A percentile compares a stretch with the other conserved stretches of the same genome.
Evolutionary conservation across 2,329 filamentous ascomycete genomes (phyloP).

Genomic region (Chaetomiaceae sp.): DNA sequence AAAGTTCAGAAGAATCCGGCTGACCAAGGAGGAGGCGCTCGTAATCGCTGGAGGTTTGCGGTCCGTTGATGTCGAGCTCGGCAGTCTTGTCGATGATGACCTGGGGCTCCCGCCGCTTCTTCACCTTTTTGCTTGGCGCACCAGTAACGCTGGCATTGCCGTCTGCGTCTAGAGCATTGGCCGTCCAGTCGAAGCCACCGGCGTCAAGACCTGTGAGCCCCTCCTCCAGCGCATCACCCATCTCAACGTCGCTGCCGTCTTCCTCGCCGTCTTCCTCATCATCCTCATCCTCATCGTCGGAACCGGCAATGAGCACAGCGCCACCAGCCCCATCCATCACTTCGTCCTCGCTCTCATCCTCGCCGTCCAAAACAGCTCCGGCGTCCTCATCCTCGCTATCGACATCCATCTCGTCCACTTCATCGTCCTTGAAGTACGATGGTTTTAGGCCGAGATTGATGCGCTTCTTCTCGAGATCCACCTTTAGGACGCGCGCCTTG

Average conservation of each 20-base stretch:
- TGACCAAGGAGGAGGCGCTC: slow-evolving; percentile 89
- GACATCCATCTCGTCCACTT: slow-evolving; percentile 42
- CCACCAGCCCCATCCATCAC: slow-evolving; percentile 41
- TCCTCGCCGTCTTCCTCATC: slow-evolving; percentile 30
- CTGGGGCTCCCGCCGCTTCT: slow-evolving; percentile 69
- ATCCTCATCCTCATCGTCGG: slow-evolving; percentile 33
- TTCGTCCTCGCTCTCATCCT: slow-evolving; percentile 31
- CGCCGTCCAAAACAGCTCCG: slow-evolving; percentile 41
- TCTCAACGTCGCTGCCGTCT: slow-evolving; percentile 41
- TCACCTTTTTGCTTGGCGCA: slow-evolving; percentile 53
- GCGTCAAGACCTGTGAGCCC: slow-evolving; percentile 57
- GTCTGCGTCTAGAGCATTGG: slow-evolving; percentile 56
- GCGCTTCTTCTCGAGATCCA: slow-evolving; percentile 69
- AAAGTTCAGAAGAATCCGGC: slow-evolving; percentile 87
- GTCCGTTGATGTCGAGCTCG: slow-evolving; percentile 83
- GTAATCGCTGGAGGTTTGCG: slow-evolving; percentile 86
- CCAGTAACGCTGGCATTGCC: slow-evolving; percentile 47
- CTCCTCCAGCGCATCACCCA: slow-evolving; percentile 37
- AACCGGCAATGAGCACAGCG: slow-evolving; percentile 35
- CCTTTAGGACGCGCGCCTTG: slow-evolving; percentile 80
- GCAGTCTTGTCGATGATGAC: slow-evolving; percentile 85
- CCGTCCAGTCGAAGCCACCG: slow-evolving; percentile 85
- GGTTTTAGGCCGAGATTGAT: slow-evolving; percentile 91
- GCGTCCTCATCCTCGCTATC: slow-evolving; percentile 40
- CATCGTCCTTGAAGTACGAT: slow-evolving; percentile 71